Evolutionary conservation across 306 rosid genomes (phyloP).

Genomic region (Pterocarpus macrocarpus): DNA sequence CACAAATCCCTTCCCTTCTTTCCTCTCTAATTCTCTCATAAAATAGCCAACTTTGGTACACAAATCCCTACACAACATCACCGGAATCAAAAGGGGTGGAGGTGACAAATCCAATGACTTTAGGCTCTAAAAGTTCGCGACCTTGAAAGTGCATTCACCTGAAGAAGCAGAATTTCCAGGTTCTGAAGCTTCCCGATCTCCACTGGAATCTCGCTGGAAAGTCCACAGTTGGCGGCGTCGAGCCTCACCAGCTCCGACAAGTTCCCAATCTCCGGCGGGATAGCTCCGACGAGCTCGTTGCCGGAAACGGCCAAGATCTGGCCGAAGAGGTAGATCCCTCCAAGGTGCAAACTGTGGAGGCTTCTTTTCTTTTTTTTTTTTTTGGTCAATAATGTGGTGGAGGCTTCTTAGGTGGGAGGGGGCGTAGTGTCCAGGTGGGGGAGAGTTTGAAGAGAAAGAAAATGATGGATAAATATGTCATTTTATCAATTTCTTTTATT

Average conservation of each 20-base stretch:
- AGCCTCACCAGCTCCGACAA: conserved; percentile 72
- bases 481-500: too few relatives aligned
- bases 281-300: conserved; percentile 72
- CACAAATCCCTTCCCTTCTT: too few relatives aligned
- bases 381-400: too few relatives aligned
- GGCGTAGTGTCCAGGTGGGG: too few relatives aligned
- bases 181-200: conserved; percentile 78
- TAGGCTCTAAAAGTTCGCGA: conserved; percentile 62
- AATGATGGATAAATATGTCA: too few relatives aligned
- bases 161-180: conserved; percentile 87
- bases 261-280: conserved; percentile 87
- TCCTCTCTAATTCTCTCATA: too few relatives aligned
- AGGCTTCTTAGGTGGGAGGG: too few relatives aligned
- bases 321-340: conserved; percentile 83
- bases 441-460: too few relatives aligned
- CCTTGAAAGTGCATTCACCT: conserved; percentile 85
- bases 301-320: conserved; percentile 89
- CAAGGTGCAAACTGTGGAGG: conserved; percentile 87
- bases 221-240: conserved; percentile 83
- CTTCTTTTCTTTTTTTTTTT: too few relatives aligned
- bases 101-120: conserved; percentile 98
- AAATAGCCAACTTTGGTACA: too few relatives aligned
- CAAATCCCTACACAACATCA: too few relatives aligned
- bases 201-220: conserved; percentile 82
- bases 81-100: too few relatives aligned